phyloP scores from a whole-genome alignment of 257 asterid genomes.

The Asclepias syriaca region DNA sequence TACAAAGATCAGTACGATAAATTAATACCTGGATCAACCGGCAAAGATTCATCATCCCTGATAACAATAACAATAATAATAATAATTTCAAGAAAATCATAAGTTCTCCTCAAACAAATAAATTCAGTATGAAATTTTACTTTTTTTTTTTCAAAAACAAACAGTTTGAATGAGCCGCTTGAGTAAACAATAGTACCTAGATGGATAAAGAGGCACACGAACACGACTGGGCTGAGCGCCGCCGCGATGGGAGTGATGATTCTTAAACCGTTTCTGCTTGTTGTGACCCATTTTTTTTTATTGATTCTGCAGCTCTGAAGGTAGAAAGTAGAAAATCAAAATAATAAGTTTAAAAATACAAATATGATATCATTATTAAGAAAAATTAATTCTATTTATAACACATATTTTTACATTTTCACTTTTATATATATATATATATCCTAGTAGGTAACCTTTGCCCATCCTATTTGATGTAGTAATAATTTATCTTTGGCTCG shows the following conservation, averaged over 20 bases:
- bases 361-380: too few species aligned
- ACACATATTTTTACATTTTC: too few species aligned
- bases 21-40: constrained; percentile 51
- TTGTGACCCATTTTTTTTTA: constrained; percentile 47
- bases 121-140: background rate
- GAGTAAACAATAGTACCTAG: constrained; percentile 25
- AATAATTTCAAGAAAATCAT: too few species aligned
- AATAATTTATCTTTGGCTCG: too few species aligned
- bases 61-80: constrained; percentile 8
- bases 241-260: constrained; percentile 37
- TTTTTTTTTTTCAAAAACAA: too few species aligned
- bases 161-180: background rate
- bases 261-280: constrained; percentile 68
- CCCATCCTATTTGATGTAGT: too few species aligned
- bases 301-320: background rate
- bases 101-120: background rate
- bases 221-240: constrained; percentile 29
- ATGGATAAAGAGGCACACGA: constrained; percentile 36
- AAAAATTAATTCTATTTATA: too few species aligned
- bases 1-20: background rate
- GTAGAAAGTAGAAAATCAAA: too few species aligned
- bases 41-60: constrained; percentile 72
- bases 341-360: too few species aligned
- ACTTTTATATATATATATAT: too few species aligned
- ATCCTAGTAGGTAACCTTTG: too few species aligned